Evolutionary conservation across 2,329 filamentous ascomycete species (phyloP).

Genomic region (Cytospora mali): DNA sequence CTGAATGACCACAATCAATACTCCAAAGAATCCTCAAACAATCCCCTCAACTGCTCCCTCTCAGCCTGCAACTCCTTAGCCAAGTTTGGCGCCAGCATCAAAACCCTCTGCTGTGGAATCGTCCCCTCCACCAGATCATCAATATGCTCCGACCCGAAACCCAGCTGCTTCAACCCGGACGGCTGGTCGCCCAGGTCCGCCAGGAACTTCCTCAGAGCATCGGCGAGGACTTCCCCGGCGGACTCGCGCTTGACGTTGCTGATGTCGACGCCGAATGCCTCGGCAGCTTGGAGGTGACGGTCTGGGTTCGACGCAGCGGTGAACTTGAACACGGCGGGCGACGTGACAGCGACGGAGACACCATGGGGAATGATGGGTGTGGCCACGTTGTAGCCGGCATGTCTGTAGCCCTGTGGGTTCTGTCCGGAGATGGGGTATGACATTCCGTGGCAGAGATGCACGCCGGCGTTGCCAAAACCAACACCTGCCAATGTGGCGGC

Average conservation of each 20-base stretch:
- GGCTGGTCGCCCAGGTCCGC: constrained; percentile 88
- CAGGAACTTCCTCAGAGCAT: constrained; percentile 81
- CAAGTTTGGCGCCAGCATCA: constrained; percentile 88
- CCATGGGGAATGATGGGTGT: constrained; percentile 89
- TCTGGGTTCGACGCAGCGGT: constrained; percentile 91
- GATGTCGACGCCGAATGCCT: constrained; percentile 88
- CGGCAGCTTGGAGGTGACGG: constrained; percentile 84
- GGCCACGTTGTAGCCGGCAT: constrained; percentile 80
- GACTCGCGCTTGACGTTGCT: constrained; percentile 85
- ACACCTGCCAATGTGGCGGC: constrained; percentile 93
- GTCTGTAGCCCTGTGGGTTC: constrained; percentile 81
- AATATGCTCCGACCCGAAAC: constrained; percentile 75
- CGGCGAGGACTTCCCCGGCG: constrained; percentile 83
- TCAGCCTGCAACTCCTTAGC: constrained; percentile 69
- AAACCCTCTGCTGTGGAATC: constrained; percentile 84
- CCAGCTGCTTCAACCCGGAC: constrained; percentile 77
- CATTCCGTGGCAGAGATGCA: constrained; percentile 82
- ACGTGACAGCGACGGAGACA: constrained; percentile 90
- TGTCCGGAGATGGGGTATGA: constrained; percentile 96
- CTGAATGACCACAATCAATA: constrained; percentile 35
- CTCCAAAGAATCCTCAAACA: constrained; percentile 66
- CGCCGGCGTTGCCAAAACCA: constrained; percentile 95
- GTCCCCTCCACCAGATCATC: constrained; percentile 90
- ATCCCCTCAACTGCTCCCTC: constrained; percentile 67
- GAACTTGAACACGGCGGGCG: constrained; percentile 92